Evolutionary conservation across 768 basidiomycete genomes (phyloP).

Genomic region (Rhodosporidiobolus sp.): DNA sequence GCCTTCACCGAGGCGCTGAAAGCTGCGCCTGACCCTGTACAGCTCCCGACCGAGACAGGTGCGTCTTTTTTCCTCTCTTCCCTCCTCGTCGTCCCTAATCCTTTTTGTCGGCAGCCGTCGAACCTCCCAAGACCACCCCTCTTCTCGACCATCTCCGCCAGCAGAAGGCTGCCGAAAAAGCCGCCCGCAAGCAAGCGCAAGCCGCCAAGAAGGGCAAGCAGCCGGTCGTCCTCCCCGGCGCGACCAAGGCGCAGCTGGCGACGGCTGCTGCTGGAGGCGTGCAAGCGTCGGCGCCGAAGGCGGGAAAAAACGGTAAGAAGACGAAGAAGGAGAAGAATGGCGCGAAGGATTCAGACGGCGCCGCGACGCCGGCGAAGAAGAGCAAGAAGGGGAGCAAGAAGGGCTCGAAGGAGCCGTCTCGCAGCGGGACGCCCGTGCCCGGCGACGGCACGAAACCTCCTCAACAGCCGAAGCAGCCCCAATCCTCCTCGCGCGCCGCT

Average conservation of each 20-base stretch:
- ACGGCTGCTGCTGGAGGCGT: neutral
- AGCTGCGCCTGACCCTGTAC: constrained; percentile 54
- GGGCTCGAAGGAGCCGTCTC: constrained; percentile 7
- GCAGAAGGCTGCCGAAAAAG: constrained; percentile 60
- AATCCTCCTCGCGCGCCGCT: neutral
- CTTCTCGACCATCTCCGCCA: constrained; percentile 89
- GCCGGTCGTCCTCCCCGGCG: neutral
- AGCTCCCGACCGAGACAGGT: constrained; percentile 44
- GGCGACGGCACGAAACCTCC: neutral
- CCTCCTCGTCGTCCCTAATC: neutral
- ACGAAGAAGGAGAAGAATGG: constrained; percentile 18
- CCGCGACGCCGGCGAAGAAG: constrained; percentile 2
- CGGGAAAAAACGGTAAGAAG: constrained; percentile 12
- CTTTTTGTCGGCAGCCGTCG: constrained; percentile 1
- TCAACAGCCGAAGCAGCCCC: neutral
- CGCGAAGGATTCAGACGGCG: too few relatives aligned
- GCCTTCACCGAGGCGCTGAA: constrained; percentile 72
- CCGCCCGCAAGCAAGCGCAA: constrained; percentile 62
- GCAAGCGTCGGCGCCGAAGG: neutral
- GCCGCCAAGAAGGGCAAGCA: constrained; percentile 49
- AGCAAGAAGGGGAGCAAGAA: constrained; percentile 12
- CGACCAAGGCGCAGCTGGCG: constrained; percentile 10
- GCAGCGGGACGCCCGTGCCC: constrained; percentile 11
- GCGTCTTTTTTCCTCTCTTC: neutral
- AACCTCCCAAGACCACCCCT: constrained; percentile 75